phyloP scores from a whole-genome alignment of 148 eudicot genomes.

The Nepenthes gracilis region DNA sequence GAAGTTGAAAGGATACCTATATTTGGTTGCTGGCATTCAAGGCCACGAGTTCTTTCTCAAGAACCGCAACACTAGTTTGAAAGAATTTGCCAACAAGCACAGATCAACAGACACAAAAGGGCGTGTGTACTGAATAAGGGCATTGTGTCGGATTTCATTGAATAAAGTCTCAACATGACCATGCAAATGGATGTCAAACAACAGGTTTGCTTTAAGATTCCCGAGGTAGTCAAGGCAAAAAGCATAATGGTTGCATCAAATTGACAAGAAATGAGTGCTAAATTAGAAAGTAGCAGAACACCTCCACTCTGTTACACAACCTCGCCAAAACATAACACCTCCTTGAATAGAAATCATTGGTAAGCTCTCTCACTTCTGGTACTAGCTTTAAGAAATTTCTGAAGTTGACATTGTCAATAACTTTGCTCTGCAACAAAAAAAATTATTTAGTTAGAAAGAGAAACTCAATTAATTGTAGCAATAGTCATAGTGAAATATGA shows the following conservation, averaged over 20 bases:
- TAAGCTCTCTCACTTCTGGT: slow-evolving; percentile 94
- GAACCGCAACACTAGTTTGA: slow-evolving; percentile 52
- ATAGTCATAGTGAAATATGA: background rate
- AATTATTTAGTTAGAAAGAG: slow-evolving; percentile 3
- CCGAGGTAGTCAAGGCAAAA: slow-evolving; percentile 83
- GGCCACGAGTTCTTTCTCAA: slow-evolving; percentile 87
- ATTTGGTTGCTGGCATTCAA: slow-evolving; percentile 76
- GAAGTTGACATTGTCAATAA: slow-evolving; percentile 82
- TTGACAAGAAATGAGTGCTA: background rate
- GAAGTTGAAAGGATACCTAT: slow-evolving; percentile 36
- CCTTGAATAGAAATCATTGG: slow-evolving; percentile 90
- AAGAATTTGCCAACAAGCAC: slow-evolving; percentile 87
- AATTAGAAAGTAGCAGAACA: background rate
- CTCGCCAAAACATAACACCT: slow-evolving; percentile 9
- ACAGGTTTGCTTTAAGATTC: slow-evolving; percentile 65
- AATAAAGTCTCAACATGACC: slow-evolving; percentile 79
- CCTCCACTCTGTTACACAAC: background rate
- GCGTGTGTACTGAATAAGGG: slow-evolving; percentile 84
- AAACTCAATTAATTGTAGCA: background rate
- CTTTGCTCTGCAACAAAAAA: slow-evolving; percentile 59
- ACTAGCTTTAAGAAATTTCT: slow-evolving; percentile 89
- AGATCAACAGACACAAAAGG: slow-evolving; percentile 93
- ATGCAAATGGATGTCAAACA: slow-evolving; percentile 87
- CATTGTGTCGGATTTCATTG: slow-evolving; percentile 76
- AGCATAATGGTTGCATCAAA: slow-evolving; percentile 64